Conservation (phyloP, 495 filamentous ascomycete genomes). For the Endocarpon pusillum region DNA sequence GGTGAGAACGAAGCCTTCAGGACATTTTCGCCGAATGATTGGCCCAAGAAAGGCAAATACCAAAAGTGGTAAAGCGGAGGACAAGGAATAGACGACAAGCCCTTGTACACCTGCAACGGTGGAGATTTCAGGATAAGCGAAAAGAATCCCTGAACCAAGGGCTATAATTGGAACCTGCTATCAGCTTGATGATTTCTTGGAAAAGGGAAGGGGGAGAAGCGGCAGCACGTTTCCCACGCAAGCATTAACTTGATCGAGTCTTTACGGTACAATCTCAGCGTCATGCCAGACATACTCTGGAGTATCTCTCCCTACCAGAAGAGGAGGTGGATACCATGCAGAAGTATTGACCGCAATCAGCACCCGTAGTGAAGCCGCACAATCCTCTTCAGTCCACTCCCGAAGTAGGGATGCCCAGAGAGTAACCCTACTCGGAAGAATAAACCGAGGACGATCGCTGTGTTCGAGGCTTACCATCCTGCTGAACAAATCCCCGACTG, state of each 20-base stretch:
- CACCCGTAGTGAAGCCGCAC: conserved; percentile 78
- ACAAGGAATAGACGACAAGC: conserved; percentile 50
- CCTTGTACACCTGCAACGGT: conserved; percentile 65
- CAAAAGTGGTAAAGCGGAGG: conserved; percentile 48
- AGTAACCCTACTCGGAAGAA: too few relatives aligned
- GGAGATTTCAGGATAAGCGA: conserved; percentile 61
- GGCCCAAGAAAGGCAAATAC: conserved; percentile 52
- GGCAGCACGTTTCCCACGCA: conserved; percentile 88
- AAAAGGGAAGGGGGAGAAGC: conserved; percentile 29
- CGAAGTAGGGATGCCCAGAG: too few relatives aligned
- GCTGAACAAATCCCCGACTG: too few relatives aligned
- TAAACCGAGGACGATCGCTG: too few relatives aligned
- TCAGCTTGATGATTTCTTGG: conserved; percentile 11
- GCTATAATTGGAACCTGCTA: conserved; percentile 29
- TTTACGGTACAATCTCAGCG: conserved; percentile 82
- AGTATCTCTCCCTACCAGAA: conserved; percentile 12
- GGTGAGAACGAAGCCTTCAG: conserved; percentile 61
- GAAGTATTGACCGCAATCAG: conserved; percentile 34
- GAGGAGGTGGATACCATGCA: conserved; percentile 29
- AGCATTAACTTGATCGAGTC: conserved; percentile 93
- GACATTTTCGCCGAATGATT: conserved; percentile 54
- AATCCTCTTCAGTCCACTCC: too few relatives aligned
- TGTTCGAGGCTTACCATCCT: too few relatives aligned
- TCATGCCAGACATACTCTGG: conserved; percentile 27
- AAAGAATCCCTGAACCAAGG: conserved; percentile 61